Percentiles rank a stretch among this genome's conserved stretches.
Conservation (phyloP, 2,329 filamentous ascomycete species). For the Microsporum canis region DNA sequence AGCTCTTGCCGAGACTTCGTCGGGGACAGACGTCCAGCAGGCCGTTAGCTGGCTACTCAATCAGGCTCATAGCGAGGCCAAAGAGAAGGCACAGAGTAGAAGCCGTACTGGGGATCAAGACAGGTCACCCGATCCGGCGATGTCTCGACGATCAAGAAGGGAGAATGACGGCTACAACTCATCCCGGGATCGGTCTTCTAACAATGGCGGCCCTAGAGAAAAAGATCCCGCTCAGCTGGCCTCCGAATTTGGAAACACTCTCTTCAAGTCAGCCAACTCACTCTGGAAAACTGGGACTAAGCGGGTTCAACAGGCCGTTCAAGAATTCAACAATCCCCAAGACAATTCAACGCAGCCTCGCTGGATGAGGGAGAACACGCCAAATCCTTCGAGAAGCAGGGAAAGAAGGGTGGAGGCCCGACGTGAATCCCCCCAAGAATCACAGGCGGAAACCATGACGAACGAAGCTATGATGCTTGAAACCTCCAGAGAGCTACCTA, state of each 20-base stretch:
- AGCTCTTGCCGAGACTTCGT: conserved; percentile 8
- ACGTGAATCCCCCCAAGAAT: conserved; percentile 13
- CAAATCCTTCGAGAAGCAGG: conserved; percentile 13
- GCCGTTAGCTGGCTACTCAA: conserved; percentile 65
- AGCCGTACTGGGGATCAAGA: conserved; percentile 31
- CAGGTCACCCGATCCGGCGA: conserved; percentile 4
- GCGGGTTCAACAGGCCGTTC: conserved; percentile 80
- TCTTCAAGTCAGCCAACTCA: conserved; percentile 90
- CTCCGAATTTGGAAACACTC: conserved; percentile 65
- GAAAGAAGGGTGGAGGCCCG: conserved; percentile 5
- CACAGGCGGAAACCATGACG: conserved; percentile 14
- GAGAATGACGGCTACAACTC: background rate
- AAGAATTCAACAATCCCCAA: conserved; percentile 63
- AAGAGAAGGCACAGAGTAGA: conserved; percentile 46
- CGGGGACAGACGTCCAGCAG: conserved; percentile 10
- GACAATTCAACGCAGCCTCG: conserved; percentile 68
- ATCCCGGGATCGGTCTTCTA: conserved; percentile 19
- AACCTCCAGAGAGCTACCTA: conserved; percentile 12
- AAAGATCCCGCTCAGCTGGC: conserved; percentile 71
- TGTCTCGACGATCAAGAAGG: background rate
- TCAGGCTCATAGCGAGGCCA: conserved; percentile 75
- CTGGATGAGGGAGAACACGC: conserved; percentile 74
- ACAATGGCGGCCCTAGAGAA: conserved; percentile 35
- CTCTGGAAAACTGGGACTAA: conserved; percentile 93
- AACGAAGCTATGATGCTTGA: conserved; percentile 66